These are phyloP conservation scores for Cryphonectria carpinicola DNA, from an alignment of 2,329 filamentous ascomycete species.

Conservation along the genomic window DNA sequence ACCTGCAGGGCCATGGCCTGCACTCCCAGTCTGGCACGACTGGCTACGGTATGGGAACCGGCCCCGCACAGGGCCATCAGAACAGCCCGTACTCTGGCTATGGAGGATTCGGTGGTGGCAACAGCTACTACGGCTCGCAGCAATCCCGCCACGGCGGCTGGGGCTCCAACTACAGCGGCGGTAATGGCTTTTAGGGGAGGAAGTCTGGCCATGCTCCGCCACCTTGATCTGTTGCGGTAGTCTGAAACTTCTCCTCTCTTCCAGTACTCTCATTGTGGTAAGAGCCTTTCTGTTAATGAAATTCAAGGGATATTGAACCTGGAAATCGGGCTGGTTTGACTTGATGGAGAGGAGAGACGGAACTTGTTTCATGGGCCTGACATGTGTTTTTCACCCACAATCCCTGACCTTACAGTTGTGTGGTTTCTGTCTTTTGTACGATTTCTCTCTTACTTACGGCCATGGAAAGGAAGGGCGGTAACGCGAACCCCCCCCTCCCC, in stretches of 20 bases:
- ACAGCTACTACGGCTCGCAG: constrained; percentile 51
- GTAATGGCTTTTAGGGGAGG: constrained; percentile 22
- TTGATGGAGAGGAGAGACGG: constrained; percentile 11
- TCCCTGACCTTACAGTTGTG: constrained; percentile 15
- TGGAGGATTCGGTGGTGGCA: constrained; percentile 51
- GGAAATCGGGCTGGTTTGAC: constrained; percentile 1
- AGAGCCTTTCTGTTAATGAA: constrained; percentile 17
- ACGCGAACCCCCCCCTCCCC: not conserved
- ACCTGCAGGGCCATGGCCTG: constrained; percentile 56
- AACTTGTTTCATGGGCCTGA: constrained; percentile 6
- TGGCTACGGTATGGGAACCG: constrained; percentile 59
- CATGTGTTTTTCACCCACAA: constrained; percentile 19
- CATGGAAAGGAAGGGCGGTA: constrained; percentile 21
- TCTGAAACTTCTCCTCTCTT: constrained; percentile 8
- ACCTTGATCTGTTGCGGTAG: constrained; percentile 18
- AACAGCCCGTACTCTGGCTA: constrained; percentile 60
- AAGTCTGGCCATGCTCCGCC: constrained; percentile 19
- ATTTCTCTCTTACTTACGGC: constrained; percentile 17
- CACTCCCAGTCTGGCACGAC: constrained; percentile 51
- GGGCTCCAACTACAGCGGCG: constrained; percentile 58
- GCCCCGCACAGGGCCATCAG: constrained; percentile 55
- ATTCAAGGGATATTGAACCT: constrained; percentile 15
- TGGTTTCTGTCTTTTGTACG: constrained; percentile 21
- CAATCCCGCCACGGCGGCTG: constrained; percentile 55
- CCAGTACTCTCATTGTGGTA: constrained; percentile 6